These are phyloP conservation scores for Trifolium subterraneum DNA, from an alignment of 306 rosid species.

Conservation along the genomic window DNA sequence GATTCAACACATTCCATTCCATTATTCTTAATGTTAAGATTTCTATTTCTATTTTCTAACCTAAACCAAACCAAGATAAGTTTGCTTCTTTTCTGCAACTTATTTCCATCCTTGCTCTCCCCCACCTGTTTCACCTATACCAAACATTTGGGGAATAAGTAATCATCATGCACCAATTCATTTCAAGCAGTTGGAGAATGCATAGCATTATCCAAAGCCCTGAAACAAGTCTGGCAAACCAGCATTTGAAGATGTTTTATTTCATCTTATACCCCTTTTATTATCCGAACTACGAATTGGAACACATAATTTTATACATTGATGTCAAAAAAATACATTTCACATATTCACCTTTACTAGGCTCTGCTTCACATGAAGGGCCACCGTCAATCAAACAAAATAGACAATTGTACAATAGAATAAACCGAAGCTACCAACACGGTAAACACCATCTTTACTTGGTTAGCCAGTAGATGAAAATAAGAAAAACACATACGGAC, in stretches of 20 bases:
- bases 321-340: not conserved
- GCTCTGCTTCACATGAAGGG: slow-evolving; percentile 43
- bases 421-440: slow-evolving; percentile 29
- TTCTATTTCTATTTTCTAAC: too few relatives aligned
- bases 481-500: slow-evolving; percentile 87
- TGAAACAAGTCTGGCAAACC: not conserved
- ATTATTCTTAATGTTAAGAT: not conserved
- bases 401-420: slow-evolving; percentile 26
- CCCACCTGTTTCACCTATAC: too few relatives aligned
- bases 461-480: slow-evolving; percentile 83
- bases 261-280: not conserved
- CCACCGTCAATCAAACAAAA: slow-evolving; percentile 29
- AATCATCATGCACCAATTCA: not conserved
- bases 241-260: not conserved
- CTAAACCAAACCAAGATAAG: too few relatives aligned
- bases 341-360: slow-evolving; percentile 24
- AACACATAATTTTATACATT: slow-evolving; percentile 24
- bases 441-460: slow-evolving; percentile 56
- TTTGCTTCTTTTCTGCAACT: too few relatives aligned
- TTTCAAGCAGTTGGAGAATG: not conserved
- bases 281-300: slow-evolving; percentile 9
- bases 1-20: not conserved
- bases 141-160: not conserved
- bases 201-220: not conserved
- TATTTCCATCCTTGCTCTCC: too few relatives aligned